These are phyloP conservation scores for Epichloe baconii DNA, from an alignment of 2,329 filamentous ascomycete genomes.

Conservation along the genomic window DNA sequence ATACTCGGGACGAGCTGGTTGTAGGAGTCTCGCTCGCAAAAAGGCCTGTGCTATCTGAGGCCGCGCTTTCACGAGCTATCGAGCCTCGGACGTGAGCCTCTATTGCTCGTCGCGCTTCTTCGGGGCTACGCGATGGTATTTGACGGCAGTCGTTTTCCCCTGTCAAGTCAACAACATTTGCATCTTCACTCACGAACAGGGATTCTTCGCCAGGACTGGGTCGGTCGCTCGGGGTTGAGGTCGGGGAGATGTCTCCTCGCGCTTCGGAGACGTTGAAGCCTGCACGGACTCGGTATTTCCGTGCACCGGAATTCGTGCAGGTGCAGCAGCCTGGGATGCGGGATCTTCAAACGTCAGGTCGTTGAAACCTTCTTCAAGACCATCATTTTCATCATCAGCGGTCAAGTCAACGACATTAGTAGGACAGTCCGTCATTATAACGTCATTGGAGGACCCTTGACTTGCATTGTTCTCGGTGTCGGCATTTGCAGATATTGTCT, in stretches of 20 bases:
- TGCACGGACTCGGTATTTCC: neutral
- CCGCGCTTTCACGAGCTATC: neutral
- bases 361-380: neutral
- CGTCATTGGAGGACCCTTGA: neutral
- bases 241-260: neutral
- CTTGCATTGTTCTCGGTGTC: neutral
- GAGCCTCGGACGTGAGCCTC: neutral
- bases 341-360: neutral
- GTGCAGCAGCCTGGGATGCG: neutral
- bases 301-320: neutral
- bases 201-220: neutral
- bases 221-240: neutral
- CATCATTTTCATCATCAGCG: neutral
- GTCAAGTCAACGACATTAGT: neutral
- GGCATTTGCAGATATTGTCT: neutral
- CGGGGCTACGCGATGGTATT: neutral
- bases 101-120: neutral
- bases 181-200: neutral
- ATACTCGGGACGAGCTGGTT: neutral
- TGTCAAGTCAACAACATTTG: neutral
- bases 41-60: neutral
- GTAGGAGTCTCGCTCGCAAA: slow-evolving; percentile 1
- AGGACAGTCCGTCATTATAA: neutral
- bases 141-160: neutral
- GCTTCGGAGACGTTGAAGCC: neutral